Evolutionary conservation across 768 basidiomycete species (phyloP).

Genomic region (Chalciporus chontae): DNA sequence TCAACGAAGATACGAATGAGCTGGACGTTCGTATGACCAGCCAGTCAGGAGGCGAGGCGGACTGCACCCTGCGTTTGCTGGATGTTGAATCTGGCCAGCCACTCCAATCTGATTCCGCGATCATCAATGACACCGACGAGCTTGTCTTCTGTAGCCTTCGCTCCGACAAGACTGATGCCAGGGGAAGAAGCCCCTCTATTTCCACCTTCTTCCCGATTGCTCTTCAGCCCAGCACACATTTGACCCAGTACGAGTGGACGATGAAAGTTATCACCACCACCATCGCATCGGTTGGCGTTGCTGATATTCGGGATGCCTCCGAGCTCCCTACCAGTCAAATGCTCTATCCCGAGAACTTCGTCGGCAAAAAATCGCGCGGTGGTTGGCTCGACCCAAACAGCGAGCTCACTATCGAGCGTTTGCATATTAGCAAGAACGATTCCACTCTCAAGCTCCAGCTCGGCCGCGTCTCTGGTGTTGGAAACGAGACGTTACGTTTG

Average conservation of each 20-base stretch:
- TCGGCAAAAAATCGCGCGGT: too few species aligned
- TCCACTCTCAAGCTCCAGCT: too few species aligned
- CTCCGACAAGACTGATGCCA: not conserved
- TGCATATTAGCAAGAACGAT: too few species aligned
- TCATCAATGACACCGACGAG: not conserved
- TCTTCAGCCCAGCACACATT: too few species aligned
- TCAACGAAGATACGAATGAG: not conserved
- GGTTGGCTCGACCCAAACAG: too few species aligned
- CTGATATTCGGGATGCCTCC: too few species aligned
- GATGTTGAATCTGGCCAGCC: not conserved
- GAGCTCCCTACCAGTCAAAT: too few species aligned
- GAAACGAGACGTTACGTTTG: not conserved
- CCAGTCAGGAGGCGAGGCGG: not conserved
- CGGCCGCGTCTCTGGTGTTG: not conserved
- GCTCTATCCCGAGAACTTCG: too few species aligned
- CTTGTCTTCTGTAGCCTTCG: not conserved
- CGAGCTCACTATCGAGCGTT: too few species aligned
- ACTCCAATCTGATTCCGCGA: not conserved
- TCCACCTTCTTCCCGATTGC: too few species aligned
- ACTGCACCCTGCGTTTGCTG: not conserved
- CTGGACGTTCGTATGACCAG: not conserved
- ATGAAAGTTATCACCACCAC: not conserved
- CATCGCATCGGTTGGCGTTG: too few species aligned
- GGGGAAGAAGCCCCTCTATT: not conserved
- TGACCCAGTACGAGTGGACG: not conserved